These are phyloP conservation scores for Fusarium sp. DNA, from an alignment of 2,329 filamentous ascomycete genomes.

Conservation along the genomic window DNA sequence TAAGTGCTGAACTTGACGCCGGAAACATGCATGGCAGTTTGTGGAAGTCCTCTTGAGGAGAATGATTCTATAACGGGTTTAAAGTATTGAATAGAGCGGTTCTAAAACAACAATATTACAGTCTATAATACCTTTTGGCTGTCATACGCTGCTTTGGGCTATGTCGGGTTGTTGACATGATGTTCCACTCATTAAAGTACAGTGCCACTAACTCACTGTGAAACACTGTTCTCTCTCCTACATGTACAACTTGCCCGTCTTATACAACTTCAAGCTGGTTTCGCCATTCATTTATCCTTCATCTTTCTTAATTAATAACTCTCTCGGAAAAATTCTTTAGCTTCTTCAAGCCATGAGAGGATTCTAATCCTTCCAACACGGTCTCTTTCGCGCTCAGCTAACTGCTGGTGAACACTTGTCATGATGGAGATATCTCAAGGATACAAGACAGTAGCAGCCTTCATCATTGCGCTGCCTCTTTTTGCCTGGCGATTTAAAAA, in stretches of 20 bases:
- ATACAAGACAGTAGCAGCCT: conserved; percentile 25
- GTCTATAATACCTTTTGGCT: background rate
- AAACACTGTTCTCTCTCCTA: conserved; percentile 20
- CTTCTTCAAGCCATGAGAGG: background rate
- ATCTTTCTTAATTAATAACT: background rate
- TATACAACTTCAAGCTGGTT: conserved; percentile 10
- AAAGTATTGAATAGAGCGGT: background rate
- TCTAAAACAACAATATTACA: background rate
- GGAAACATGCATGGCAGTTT: background rate
- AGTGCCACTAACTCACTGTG: conserved; percentile 14
- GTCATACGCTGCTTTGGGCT: background rate
- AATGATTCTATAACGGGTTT: background rate
- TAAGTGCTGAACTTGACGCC: background rate
- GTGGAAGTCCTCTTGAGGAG: background rate
- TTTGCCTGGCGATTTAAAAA: conserved; percentile 8
- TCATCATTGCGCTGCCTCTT: conserved; percentile 16
- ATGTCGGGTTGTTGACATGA: background rate
- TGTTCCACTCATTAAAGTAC: conserved; percentile 10
- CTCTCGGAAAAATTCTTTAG: background rate
- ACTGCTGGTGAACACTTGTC: conserved; percentile 37
- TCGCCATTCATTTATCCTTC: background rate
- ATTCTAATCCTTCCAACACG: no score
- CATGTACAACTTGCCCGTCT: conserved; percentile 16
- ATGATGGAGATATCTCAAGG: conserved; percentile 32
- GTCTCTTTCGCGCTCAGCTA: background rate